Base-by-base conservation (phyloP, 1,139 yeast genomes). In the Wickerhamiella infanticola region DNA sequence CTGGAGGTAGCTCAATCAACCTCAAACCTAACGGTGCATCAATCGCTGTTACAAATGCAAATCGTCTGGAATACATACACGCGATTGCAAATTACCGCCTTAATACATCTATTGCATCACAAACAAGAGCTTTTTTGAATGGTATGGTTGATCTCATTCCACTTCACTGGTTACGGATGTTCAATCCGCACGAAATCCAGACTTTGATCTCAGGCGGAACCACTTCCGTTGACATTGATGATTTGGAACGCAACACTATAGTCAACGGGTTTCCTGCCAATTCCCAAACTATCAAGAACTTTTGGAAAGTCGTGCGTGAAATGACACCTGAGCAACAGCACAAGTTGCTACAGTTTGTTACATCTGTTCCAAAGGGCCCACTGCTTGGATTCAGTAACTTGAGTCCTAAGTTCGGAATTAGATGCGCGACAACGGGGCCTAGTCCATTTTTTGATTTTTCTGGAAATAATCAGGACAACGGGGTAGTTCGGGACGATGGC, bases 321-420 rank as follows among this genome's bases (percentile, higher is more conserved):
- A 75, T 86, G 70, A 43, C 53, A 33, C 60, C 69, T 2, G 67
- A 74, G 1, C 72, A 71, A 23, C 84, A 85, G 49, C 68, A 77
- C 52, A 72, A 74, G 50, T 72, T 90, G 48, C 64, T 88, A 37
- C 81, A 83, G 58, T 90, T 86, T 65, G 95, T 84, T 25, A 90
- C 97, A 0, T 82, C 95, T 0, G 94, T 85, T 1, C 79, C 95
- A 1, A 73, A 90, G 51, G 95, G 95, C 0, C 98, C 99, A 1
- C 66, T 90, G 36, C 68, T 84, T 29, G 99, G 99, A 1, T 90
- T 90, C 60, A 69, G 72, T 3, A 75, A 78, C 5, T 67, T 93
- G 45, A 65, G 65, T 36, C 98, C 99, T 0, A 69, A 69, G 47
- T 86, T 90, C 64, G 94, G 94, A 1, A 81, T 90, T 42, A 64